Conservation (phyloP, 2,329 filamentous ascomycete species). For the Diaporthe velutina region DNA sequence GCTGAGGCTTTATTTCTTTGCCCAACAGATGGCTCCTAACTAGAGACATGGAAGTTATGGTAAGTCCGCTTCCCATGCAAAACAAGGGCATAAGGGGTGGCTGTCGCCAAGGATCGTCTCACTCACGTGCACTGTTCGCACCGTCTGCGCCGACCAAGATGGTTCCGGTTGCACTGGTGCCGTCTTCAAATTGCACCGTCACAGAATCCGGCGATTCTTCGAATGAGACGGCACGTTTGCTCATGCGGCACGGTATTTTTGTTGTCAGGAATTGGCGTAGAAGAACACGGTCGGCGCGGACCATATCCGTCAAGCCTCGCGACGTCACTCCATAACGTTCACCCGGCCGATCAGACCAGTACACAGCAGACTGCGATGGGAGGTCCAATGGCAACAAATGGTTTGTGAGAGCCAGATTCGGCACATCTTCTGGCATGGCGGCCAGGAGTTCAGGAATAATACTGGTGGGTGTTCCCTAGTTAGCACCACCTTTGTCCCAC, state of each 20-base stretch:
- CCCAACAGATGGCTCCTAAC: not conserved
- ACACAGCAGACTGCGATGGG: not conserved
- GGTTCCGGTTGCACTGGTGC: not conserved
- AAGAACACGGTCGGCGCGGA: not conserved
- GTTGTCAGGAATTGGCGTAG: not conserved
- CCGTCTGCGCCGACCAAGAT: not conserved
- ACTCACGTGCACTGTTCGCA: not conserved
- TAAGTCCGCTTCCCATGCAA: not conserved
- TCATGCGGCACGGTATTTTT: conserved; percentile 1
- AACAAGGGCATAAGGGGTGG: no score
- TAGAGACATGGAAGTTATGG: not conserved
- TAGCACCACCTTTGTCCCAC: not conserved
- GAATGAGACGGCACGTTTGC: not conserved
- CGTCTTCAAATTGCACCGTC: conserved; percentile 1
- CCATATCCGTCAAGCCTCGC: not conserved
- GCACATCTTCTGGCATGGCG: not conserved
- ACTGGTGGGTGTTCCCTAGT: not conserved
- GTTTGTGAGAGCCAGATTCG: not conserved
- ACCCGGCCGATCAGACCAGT: not conserved
- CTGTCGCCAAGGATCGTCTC: not conserved
- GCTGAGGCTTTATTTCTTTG: not conserved
- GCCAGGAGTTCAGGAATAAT: not conserved
- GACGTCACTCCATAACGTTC: not conserved
- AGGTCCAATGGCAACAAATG: not conserved
- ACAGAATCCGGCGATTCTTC: not conserved